A percentile compares a stretch with the other conserved stretches of the same genome.
These are phyloP conservation scores for Pseudophaeomoniella oleicola DNA, from an alignment of 2,329 filamentous ascomycete genomes.

Conservation along the genomic window DNA sequence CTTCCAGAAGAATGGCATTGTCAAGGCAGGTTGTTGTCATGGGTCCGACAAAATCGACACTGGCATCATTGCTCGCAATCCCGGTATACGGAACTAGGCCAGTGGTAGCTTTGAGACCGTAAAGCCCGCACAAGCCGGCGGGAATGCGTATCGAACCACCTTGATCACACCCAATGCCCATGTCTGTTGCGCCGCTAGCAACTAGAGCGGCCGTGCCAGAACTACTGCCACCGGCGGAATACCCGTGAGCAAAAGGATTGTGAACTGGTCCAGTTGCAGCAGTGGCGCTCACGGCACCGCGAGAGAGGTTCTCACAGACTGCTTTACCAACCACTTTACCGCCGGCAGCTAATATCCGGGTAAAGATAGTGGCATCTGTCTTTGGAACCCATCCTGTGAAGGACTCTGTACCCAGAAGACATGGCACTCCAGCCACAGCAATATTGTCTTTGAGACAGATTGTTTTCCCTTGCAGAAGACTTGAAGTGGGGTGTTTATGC, in stretches of 20 bases:
- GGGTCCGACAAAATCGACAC: constrained; percentile 34
- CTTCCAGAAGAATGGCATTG: constrained; percentile 25
- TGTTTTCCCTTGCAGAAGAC: constrained; percentile 24
- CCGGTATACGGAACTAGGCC: constrained; percentile 35
- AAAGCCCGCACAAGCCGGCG: constrained; percentile 32
- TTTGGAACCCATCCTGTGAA: constrained; percentile 23
- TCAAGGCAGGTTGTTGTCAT: constrained; percentile 24
- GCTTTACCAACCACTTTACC: constrained; percentile 28
- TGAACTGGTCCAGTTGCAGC: constrained; percentile 32
- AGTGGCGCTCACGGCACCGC: constrained; percentile 26
- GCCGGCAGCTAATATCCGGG: constrained; percentile 26
- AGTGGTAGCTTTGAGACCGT: constrained; percentile 35
- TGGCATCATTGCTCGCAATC: constrained; percentile 27
- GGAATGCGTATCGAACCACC: constrained; percentile 19
- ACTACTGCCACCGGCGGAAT: constrained; percentile 30
- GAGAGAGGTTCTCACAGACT: constrained; percentile 34
- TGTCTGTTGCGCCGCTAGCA: constrained; percentile 14
- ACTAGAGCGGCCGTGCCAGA: constrained; percentile 30
- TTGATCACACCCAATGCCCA: constrained; percentile 19
- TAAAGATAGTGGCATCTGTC: constrained; percentile 31
- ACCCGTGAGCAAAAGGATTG: constrained; percentile 28
- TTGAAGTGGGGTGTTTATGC: constrained; percentile 14
- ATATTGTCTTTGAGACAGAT: constrained; percentile 36
- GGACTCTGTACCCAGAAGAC: constrained; percentile 27
- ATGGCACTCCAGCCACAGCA: constrained; percentile 27